Evolutionary conservation across 768 basidiomycete species (phyloP), one percentile per base, ranked within the genome.

Genomic region (Hemileccinum rubropunctum): DNA sequence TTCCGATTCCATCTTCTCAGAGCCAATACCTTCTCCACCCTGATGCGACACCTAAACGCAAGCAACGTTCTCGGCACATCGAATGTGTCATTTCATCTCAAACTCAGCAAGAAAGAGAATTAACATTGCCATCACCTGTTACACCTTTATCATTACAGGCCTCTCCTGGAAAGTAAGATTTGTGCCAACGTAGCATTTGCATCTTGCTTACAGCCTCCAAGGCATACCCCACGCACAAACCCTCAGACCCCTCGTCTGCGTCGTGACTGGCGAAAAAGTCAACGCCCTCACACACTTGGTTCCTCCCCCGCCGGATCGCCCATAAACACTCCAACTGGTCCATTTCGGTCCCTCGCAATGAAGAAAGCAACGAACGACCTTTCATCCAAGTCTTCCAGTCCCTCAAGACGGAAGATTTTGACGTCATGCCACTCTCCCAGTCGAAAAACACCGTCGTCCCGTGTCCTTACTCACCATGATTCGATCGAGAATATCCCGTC

Each of bases 31-130:
- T 68, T 30, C 64, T 68, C 28, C 57, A 56, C 28, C 27, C 38
- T 26, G 67, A 68, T 42, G 60, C 62, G 15, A 68, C 67, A 12
- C 67, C 67, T 10, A 70, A 62, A 34, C 64, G 74, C 71, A 59
- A 70, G 57, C 59, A 70, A 67, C 28, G 62, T 66, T 6, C 62
- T 61, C 48, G 59, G 14, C 34, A 6, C 30, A 17, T 26, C 0
- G 62, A 58, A 12, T 35, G 42, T 11, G 56, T 73, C 7, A 38
- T 58, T 26, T 68, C 66, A 21, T 71, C 71, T 11, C 71, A 72
- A 36, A 61, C 58, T 14, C 70, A 63, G 42, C 59, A 61, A 28
- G 70, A 73, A 53, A 48, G 48, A 35, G 68, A 69, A 26, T 45
- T 71, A 17, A 50, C 42, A 5, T 9, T 60, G 40, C 36, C 52